A percentile compares a stretch with the other conserved stretches of the same genome.
Conservation (phyloP, 2,329 filamentous ascomycete genomes). For the Cladosporium sp. region DNA sequence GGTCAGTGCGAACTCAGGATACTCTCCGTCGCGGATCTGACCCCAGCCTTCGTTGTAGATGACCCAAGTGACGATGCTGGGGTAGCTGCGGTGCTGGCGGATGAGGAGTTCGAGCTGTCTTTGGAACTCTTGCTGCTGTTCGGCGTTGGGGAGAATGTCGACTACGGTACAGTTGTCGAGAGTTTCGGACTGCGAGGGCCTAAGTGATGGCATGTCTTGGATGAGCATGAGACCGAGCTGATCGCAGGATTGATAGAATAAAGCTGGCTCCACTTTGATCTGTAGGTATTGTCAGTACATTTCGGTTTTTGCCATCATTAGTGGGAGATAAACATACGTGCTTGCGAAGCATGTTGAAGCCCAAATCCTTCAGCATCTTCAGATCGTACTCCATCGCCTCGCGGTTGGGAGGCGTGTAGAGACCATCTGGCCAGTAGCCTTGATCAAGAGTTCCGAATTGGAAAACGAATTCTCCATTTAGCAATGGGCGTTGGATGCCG, state of each 20-base stretch:
- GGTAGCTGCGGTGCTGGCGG: conserved; percentile 60
- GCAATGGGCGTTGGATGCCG: conserved; percentile 54
- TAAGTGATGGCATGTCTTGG: conserved; percentile 65
- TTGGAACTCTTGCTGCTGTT: conserved; percentile 60
- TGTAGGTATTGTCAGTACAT: conserved; percentile 16
- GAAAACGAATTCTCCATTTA: conserved; percentile 64
- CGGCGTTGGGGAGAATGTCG: conserved; percentile 34
- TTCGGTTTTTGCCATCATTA: too few relatives aligned
- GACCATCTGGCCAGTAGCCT: conserved; percentile 65
- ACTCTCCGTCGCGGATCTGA: conserved; percentile 48
- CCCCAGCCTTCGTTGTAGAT: conserved; percentile 74
- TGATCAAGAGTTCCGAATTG: conserved; percentile 64
- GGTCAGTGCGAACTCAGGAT: conserved; percentile 55
- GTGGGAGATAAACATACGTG: conserved; percentile 50
- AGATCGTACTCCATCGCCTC: conserved; percentile 65
- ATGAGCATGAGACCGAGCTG: conserved; percentile 60
- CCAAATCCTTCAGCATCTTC: conserved; percentile 56
- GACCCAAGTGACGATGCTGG: conserved; percentile 63
- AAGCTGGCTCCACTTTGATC: conserved; percentile 62
- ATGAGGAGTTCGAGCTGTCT: conserved; percentile 60
- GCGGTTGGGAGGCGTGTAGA: conserved; percentile 57
- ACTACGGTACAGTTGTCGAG: conserved; percentile 20
- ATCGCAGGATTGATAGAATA: conserved; percentile 65
- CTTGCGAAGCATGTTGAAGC: conserved; percentile 66
- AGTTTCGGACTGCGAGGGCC: conserved; percentile 35